Evolutionary conservation across 2,329 filamentous ascomycete genomes (phyloP), one percentile per base, ranked within the genome.

Genomic region (Aspergillus pseudonomiae): DNA sequence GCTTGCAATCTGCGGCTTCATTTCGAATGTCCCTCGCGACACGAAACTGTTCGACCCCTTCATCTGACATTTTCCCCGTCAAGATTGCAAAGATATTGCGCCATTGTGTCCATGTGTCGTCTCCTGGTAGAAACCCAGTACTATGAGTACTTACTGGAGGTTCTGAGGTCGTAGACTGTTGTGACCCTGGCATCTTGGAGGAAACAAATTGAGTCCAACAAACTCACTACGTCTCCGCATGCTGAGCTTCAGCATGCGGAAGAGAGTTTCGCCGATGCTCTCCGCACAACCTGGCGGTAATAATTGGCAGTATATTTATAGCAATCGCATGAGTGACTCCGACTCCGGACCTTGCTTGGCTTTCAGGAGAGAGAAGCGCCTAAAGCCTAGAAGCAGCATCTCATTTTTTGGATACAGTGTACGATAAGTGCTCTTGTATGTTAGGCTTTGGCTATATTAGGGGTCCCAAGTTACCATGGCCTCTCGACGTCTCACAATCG

Each of bases 11-110:
- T 34, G 84, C 82, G 65, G 86, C 86, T 81, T 95, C 93, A 79
- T 93, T 89, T 62, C 88, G 84, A 61, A 85, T 83, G 82, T 96
- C 93, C 67, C 89, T 88, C 76, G 88, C 88, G 74, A 90, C 85
- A 75, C 93, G 91, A 84, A 93, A 97, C 80, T 91, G 86, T 74
- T 90, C 87, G 67, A 85, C 80, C 58, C 91, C 91, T 73, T 90
- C 86, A 41, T 81, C 78, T 21, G 88, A 90, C 81, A 95, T 89
- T 72, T 85, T 83, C 61, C 91, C 91, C 19, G 91, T 88, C 57
- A 96, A 82, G 79, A 94, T 91, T 71, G 87, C 87, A 85, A 96
- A 97, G 82, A 93, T 91, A 82, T 91, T 96, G 76, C 90, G 86
- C 90, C 92, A 97, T 84, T 80, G 78, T 41, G 80, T 80, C 67